phyloP scores from a whole-genome alignment of 495 filamentous ascomycete genomes.

The Neurospora sp. region DNA sequence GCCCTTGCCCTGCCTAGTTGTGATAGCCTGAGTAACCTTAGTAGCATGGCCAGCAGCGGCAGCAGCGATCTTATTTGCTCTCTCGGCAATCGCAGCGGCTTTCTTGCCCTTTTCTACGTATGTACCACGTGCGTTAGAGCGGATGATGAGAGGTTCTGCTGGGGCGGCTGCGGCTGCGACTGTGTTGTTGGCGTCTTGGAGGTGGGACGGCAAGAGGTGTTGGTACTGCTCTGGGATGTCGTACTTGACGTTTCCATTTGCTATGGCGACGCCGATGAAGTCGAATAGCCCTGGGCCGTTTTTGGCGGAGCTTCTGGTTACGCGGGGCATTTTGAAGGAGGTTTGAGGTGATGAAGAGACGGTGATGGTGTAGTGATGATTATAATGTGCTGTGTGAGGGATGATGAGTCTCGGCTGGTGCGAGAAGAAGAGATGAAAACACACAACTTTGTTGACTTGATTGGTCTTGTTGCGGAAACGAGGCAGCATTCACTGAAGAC shows the following conservation, averaged over 20 bases:
- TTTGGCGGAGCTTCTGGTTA: background rate
- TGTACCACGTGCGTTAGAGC: background rate
- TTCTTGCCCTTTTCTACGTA: background rate
- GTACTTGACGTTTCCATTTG: background rate
- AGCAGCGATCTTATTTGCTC: background rate
- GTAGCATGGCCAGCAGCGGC: background rate
- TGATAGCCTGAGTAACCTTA: background rate
- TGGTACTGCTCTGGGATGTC: background rate
- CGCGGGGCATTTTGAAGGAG: background rate
- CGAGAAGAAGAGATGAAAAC: background rate
- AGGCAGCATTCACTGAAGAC: background rate
- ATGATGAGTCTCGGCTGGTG: background rate
- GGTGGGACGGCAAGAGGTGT: background rate
- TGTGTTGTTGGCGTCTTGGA: background rate
- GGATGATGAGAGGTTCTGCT: background rate
- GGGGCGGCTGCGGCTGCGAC: background rate
- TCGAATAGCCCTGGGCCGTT: background rate
- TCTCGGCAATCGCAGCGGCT: background rate
- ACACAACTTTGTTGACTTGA: background rate
- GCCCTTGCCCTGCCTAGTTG: background rate
- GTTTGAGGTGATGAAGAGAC: background rate
- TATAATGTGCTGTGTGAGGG: background rate
- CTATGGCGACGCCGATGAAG: background rate
- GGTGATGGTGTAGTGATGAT: background rate
- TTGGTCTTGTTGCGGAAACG: background rate